Conservation (phyloP, 176 grass and related monocot genomes). For the Eragrostis curvula region DNA sequence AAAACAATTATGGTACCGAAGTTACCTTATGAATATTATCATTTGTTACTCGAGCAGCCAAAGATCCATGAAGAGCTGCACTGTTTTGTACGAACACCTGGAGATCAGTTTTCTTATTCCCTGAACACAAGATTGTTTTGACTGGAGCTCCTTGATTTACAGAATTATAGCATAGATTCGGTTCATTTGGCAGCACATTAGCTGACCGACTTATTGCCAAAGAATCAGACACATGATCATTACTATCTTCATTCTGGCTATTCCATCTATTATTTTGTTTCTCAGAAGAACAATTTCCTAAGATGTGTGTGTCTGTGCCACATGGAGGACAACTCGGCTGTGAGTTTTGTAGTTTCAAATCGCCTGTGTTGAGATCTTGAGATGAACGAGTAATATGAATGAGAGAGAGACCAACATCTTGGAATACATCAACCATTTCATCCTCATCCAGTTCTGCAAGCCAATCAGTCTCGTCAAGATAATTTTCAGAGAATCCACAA, state of each 20-base stretch:
- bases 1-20: not conserved
- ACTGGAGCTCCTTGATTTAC: constrained; percentile 43
- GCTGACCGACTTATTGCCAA: constrained; percentile 31
- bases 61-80: constrained; percentile 33
- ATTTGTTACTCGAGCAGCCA: constrained; percentile 25
- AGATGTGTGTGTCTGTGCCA: constrained; percentile 31
- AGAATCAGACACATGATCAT: constrained; percentile 51
- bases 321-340: constrained; percentile 32
- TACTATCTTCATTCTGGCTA: constrained; percentile 38
- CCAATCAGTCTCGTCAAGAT: constrained; percentile 59
- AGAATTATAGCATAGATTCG: constrained; percentile 39
- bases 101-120: constrained; percentile 43
- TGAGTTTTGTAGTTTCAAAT: constrained; percentile 29
- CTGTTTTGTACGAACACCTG: constrained; percentile 38
- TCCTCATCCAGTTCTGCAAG: constrained; percentile 67
- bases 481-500: constrained; percentile 43
- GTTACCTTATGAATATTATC: constrained; percentile 53
- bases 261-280: constrained; percentile 41
- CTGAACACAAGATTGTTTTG: constrained; percentile 37
- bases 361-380: constrained; percentile 23
- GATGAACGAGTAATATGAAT: constrained; percentile 41
- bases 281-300: constrained; percentile 41
- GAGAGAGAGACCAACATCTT: constrained; percentile 76
- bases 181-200: constrained; percentile 36
- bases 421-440: constrained; percentile 61